Base-by-base conservation (phyloP, 495 filamentous ascomycete genomes). In the Neurospora sp. region DNA sequence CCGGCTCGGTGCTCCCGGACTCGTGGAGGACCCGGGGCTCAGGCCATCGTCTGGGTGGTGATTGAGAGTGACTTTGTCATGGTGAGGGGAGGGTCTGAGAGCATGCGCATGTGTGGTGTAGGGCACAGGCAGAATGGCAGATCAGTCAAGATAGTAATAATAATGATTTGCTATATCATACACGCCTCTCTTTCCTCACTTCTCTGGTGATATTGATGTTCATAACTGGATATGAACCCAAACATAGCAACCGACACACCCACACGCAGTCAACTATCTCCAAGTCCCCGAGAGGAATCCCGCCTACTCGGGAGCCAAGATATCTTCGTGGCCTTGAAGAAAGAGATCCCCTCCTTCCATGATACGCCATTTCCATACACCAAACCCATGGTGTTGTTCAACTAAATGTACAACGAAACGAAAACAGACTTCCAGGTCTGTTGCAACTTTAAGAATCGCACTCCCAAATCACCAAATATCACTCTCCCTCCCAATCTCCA, bases 11-110 rank as follows among this genome's bases (percentile, higher is more conserved):
- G 18, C 74, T 89, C 11, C 87, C 87, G 1, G 85, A 88, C 46
- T 85, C 87, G 0, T 94, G 92, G 92, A 84, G 85, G 75, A 86
- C 79, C 20, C 84, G 90, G 74, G 93, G 93, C 1, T 81, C 87
- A 18, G 93, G 93, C 10, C 85, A 88, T 35, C 85, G 93, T 78
- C 84, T 96, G 5, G 92, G 92, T 42, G 84, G 85, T 22, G 77
- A 81, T 69, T 84, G 27, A 72, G 27, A 14, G 7, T 5, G 68
- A 2, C 18, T 46, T 12, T 35, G 9, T n/a, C 40, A 41, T 66
- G 10, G 9, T 1, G n/a, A 71, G 38, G 2, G 37, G n/a, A 71
- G 38, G 1, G 37, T 31, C 7, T 31, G n/a, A 39, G 10, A 31
- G 20, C 77, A 72, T 70, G 40, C 73, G 76, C 3, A n/a, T 22